Evolutionary conservation across 208 protist species (phyloP).

Genomic region (Trichomonas vaginalis): DNA sequence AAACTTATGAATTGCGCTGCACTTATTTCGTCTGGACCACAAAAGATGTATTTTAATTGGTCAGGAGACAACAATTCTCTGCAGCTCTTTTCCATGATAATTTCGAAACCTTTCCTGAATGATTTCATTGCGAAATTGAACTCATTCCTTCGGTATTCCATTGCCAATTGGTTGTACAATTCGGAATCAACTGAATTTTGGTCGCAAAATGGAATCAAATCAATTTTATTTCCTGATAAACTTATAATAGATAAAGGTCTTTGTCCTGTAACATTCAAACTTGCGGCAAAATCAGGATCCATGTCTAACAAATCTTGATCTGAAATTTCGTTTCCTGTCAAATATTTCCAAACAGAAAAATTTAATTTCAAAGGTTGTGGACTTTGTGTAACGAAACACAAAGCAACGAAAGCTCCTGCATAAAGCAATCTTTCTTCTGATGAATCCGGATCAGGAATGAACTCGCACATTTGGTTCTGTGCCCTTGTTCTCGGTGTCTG

Average conservation of each 20-base stretch:
- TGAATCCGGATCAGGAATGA: background rate
- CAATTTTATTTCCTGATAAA: background rate
- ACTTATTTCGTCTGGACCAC: background rate
- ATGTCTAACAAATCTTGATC: background rate
- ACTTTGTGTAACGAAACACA: background rate
- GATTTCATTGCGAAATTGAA: background rate
- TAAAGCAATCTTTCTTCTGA: background rate
- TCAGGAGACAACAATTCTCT: background rate
- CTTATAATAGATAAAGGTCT: background rate
- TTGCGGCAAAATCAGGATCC: background rate
- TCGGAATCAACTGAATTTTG: background rate
- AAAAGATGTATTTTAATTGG: background rate
- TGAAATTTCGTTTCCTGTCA: background rate
- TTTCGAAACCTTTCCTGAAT: background rate
- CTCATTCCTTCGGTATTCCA: background rate
- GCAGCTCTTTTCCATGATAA: background rate
- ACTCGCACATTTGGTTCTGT: background rate
- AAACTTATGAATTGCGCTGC: background rate
- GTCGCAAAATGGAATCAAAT: background rate
- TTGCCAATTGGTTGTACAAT: background rate
- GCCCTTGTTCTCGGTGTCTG: background rate
- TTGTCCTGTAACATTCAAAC: background rate
- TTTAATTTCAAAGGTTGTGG: background rate
- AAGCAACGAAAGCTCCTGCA: background rate
- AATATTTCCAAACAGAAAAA: background rate